phyloP scores from a whole-genome alignment of 768 basidiomycete species.

The Trametes punicea region DNA sequence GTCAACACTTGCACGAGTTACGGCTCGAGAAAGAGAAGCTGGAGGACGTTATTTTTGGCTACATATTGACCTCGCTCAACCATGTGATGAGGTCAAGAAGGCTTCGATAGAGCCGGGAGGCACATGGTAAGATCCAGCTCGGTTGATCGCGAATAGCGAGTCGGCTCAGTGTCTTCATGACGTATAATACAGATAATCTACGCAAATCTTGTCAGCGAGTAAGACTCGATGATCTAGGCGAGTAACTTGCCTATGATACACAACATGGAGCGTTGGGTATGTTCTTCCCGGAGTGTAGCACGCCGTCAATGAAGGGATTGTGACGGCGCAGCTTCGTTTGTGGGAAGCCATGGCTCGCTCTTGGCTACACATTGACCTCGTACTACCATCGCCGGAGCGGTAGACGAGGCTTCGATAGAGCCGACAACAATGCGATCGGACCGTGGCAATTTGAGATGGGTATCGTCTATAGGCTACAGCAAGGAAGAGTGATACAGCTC shows the following conservation, averaged over 20 bases:
- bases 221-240: no score
- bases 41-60: constrained; percentile 46
- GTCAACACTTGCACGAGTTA: constrained; percentile 10
- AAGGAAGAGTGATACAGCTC: constrained; percentile 11
- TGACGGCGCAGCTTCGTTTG: constrained; percentile 16
- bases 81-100: constrained; percentile 41
- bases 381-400: constrained; percentile 38
- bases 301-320: constrained; percentile 7
- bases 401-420: constrained; percentile 58
- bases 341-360: constrained; percentile 28
- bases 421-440: constrained; percentile 27
- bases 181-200: not conserved
- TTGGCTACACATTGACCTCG: constrained; percentile 68
- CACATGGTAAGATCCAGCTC: no score
- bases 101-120: constrained; percentile 58
- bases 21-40: constrained; percentile 5
- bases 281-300: constrained; percentile 20
- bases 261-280: not conserved
- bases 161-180: not conserved
- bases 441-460: not conserved
- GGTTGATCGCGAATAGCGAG: no score
- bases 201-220: not conserved
- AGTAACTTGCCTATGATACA: not conserved
- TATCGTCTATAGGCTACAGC: constrained; percentile 15
- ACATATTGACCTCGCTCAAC: constrained; percentile 56